These are phyloP conservation scores for Aspergillus incahuasiensis DNA, from an alignment of 495 filamentous ascomycete genomes.

Conservation along the genomic window DNA sequence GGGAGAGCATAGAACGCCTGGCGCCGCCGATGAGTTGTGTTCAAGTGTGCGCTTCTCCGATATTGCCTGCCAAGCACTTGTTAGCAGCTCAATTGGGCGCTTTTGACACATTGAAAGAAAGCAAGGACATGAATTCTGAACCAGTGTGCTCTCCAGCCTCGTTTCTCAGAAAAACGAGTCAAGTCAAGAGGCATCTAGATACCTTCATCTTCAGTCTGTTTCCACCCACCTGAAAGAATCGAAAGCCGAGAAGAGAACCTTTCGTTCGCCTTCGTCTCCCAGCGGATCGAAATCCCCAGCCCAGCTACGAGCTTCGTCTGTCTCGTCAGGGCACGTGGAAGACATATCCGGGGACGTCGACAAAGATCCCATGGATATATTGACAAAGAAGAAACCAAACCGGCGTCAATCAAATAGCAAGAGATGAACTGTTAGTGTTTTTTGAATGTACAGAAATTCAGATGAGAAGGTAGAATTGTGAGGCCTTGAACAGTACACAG, in stretches of 20 bases:
- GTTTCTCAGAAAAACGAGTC: not conserved
- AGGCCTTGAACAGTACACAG: not conserved
- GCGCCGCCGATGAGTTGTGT: conserved; percentile 81
- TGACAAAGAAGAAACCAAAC: not conserved
- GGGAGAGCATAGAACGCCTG: conserved; percentile 92
- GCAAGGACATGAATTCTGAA: not conserved
- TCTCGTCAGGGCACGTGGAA: conserved; percentile 10
- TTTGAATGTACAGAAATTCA: not conserved
- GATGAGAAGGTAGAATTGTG: not conserved
- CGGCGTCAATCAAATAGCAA: not conserved
- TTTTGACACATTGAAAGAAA: not conserved
- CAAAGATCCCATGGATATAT: conserved; percentile 24
- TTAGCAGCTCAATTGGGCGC: not conserved
- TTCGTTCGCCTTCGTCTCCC: conserved; percentile 67
- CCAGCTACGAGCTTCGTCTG: conserved; percentile 43
- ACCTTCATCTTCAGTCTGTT: not conserved
- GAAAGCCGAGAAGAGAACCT: conserved; percentile 69
- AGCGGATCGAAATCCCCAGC: conserved; percentile 56
- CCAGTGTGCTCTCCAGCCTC: not conserved
- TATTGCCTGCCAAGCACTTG: conserved; percentile 59
- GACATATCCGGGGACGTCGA: conserved; percentile 9
- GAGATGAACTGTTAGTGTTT: not conserved
- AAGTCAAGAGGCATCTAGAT: not conserved
- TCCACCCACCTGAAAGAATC: conserved; percentile 79
- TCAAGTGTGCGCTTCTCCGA: conserved; percentile 73